These are phyloP conservation scores for Trichoderma gracile DNA, from an alignment of 2,329 filamentous ascomycete species.

Conservation along the genomic window DNA sequence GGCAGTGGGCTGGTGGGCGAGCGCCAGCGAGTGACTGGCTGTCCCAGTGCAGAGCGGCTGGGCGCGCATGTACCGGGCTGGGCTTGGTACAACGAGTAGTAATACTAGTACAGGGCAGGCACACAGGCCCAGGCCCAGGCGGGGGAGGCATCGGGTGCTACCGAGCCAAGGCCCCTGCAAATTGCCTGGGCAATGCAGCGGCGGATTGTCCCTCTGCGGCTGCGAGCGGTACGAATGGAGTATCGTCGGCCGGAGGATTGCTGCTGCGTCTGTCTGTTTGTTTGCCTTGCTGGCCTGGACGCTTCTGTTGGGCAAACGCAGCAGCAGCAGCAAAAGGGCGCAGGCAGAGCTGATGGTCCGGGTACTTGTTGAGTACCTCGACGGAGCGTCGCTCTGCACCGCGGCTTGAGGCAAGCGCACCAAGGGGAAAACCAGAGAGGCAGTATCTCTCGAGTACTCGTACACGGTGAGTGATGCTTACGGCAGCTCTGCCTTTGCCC, in stretches of 20 bases:
- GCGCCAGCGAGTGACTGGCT: slow-evolving; percentile 2
- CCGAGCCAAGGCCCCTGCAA: slow-evolving; percentile 10
- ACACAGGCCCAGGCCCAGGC: too few relatives aligned
- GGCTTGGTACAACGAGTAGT: too few relatives aligned
- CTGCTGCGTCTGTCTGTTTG: not conserved
- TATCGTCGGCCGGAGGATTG: not conserved
- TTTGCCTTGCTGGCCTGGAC: not conserved
- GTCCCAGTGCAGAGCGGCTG: too few relatives aligned
- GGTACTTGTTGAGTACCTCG: not conserved
- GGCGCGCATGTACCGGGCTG: too few relatives aligned
- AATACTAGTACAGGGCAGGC: too few relatives aligned
- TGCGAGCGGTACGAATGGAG: not conserved
- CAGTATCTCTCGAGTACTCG: not conserved
- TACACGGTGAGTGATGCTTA: not conserved
- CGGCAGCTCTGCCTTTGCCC: too few relatives aligned
- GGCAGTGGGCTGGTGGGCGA: slow-evolving; percentile 9
- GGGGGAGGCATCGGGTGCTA: slow-evolving; percentile 22
- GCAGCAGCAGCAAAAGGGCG: not conserved
- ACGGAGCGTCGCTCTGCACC: slow-evolving; percentile 5
- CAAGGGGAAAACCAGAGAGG: not conserved
- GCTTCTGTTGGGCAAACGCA: not conserved
- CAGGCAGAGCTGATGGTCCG: not conserved
- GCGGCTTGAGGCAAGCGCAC: not conserved
- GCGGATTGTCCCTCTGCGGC: not conserved
- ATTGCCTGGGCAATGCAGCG: slow-evolving; percentile 9